Percentiles rank a stretch among this genome's conserved stretches.
Evolutionary conservation across 139 green algal genomes (phyloP).

Genomic region (Chlorella ohadii): DNA sequence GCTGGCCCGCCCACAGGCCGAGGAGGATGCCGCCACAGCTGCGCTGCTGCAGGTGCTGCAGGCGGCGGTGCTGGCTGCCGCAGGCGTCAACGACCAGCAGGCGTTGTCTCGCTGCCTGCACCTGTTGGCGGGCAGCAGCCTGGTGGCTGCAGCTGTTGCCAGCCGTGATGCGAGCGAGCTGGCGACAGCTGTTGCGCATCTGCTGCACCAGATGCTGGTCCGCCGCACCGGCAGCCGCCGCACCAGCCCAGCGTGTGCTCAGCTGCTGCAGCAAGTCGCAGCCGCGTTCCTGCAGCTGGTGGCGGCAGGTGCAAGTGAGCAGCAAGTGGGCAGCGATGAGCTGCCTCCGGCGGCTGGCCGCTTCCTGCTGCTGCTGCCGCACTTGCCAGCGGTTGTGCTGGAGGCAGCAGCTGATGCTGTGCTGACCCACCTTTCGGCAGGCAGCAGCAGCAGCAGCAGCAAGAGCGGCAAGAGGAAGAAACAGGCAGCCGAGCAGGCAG

Average conservation of each 20-base stretch:
- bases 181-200: background rate
- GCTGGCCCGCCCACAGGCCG: background rate
- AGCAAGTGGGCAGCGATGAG: background rate
- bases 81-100: background rate
- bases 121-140: background rate
- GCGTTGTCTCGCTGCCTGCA: background rate
- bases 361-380: constrained; percentile 30
- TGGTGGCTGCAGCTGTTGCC: background rate
- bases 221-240: background rate
- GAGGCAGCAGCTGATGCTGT: background rate
- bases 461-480: background rate
- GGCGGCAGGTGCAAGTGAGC: background rate
- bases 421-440: background rate
- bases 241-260: background rate
- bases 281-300: background rate
- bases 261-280: background rate
- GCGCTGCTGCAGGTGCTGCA: constrained; percentile 11
- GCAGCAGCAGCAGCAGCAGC: background rate
- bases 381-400: constrained; percentile 1
- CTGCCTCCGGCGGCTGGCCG: background rate
- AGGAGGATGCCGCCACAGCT: background rate
- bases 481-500: background rate
- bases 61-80: background rate
- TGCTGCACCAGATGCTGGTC: background rate
- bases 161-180: background rate